Base-by-base conservation (phyloP, 2,329 filamentous ascomycete genomes). In the Talaromyces albobiverticillius region DNA sequence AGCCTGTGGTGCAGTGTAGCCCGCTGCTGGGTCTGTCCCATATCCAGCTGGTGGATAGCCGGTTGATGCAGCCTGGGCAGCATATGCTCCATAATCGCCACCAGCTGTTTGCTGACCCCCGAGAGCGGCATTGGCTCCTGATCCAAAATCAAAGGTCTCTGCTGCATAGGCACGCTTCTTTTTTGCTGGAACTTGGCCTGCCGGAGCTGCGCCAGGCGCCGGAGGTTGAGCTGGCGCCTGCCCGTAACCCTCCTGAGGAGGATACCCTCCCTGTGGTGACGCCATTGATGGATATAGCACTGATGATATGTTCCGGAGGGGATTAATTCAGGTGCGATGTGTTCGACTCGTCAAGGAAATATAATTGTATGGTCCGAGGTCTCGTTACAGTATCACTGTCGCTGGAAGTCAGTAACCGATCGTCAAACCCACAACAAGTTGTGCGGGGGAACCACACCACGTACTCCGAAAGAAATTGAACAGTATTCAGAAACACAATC, bases 121-220 rank as follows among this genome's bases (percentile, higher is more conserved):
- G 60, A 80, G 71, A 48, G 77, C 82, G 54, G 88, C 85, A 80
- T 97, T 97, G 67, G 89, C 89, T 64, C 93, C 94, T 48, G 83
- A 82, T 48, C 89, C 90, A 64, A 97, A 94, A 56, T 95, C 93
- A 73, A 95, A 99, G 43, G 93, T 93, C 72, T 95, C 89, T 54
- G 90, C 90, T 52, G 94, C 94, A 77, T 97, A 97, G 54, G 89
- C 87, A 79, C 91, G 84, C 82, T 95, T 96, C 84, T 96, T 96
- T 79, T 64, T 70, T 41, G 70, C 71, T 54, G 65, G 72, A 54
- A 73, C 63, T 41, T 71, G 67, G 41, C 59, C 63, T 34, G 69
- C 68, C 46, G 62, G 60, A 52, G 69, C 59, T 40, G 64, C 60
- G 31, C 62, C 70, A 51, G 68, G 62, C 47, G 60, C 65, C 36